phyloP scores from a whole-genome alignment of 345 rosid species.

The Raphanus raphanistrum region DNA sequence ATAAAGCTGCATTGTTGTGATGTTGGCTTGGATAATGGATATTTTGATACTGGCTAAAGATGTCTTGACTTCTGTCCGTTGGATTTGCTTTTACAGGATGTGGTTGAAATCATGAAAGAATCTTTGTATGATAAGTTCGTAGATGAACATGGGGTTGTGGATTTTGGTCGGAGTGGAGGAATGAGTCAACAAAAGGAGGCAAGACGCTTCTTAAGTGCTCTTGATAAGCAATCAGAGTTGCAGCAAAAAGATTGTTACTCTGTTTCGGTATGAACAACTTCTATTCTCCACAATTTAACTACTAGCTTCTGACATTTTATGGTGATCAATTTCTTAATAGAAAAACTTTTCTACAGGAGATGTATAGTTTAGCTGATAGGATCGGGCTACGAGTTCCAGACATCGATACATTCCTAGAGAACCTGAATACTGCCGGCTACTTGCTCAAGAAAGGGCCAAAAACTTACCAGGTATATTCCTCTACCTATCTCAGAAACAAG shows the following conservation, averaged over 20 bases:
- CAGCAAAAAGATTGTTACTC: constrained; percentile 87
- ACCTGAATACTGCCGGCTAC: constrained; percentile 85
- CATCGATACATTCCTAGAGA: constrained; percentile 77
- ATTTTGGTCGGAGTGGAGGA: constrained; percentile 91
- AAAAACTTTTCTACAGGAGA: constrained; percentile 58
- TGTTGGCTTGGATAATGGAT: not conserved
- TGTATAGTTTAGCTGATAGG: constrained; percentile 89
- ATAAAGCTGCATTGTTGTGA: constrained; percentile 12
- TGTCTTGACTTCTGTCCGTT: constrained; percentile 11
- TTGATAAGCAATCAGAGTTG: constrained; percentile 82
- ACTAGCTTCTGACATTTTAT: constrained; percentile 2
- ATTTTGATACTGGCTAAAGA: constrained; percentile 4
- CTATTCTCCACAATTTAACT: constrained; percentile 17
- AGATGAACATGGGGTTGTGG: constrained; percentile 89
- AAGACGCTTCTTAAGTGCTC: constrained; percentile 84
- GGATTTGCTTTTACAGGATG: constrained; percentile 64
- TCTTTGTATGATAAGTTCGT: constrained; percentile 88
- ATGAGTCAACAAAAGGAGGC: constrained; percentile 99
- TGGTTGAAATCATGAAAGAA: constrained; percentile 93
- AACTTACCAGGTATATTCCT: constrained; percentile 72
- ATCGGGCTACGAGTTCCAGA: constrained; percentile 89
- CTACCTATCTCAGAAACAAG: constrained; percentile 10
- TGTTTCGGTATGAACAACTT: constrained; percentile 57
- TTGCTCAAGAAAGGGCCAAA: constrained; percentile 90
- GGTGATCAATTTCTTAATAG: constrained; percentile 9